Percentiles rank a stretch among this genome's conserved stretches.
Conservation (phyloP, 148 eudicot genomes). For the Nepenthes gracilis region DNA sequence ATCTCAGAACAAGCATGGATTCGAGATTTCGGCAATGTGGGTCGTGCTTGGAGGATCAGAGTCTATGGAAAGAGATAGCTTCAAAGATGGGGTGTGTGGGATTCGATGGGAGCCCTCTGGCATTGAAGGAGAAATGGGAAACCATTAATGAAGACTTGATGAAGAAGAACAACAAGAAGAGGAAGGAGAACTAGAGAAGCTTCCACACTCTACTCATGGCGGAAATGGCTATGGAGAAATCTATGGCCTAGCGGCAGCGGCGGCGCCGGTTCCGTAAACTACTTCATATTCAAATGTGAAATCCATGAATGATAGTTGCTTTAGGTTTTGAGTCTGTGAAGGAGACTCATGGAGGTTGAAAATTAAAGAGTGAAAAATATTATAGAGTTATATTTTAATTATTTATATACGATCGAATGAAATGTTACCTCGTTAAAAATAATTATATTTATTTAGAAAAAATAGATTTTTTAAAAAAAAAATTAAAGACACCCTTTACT, state of each 20-base stretch:
- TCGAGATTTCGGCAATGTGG: conserved; percentile 38
- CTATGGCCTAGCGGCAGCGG: conserved; percentile 9
- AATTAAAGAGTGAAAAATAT: too few species aligned
- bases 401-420: too few species aligned
- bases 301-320: conserved; percentile 36
- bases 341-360: background rate
- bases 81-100: conserved; percentile 60
- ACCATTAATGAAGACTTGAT: conserved; percentile 24
- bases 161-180: conserved; percentile 25
- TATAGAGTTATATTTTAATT: too few species aligned
- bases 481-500: too few species aligned
- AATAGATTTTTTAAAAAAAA: too few species aligned
- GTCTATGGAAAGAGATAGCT: conserved; percentile 53
- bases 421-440: too few species aligned
- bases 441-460: too few species aligned
- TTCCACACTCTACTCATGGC: conserved; percentile 2
- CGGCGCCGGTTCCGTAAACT: background rate
- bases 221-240: conserved; percentile 15
- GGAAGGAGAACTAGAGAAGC: conserved; percentile 32
- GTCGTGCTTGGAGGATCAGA: conserved; percentile 21
- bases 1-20: conserved; percentile 46
- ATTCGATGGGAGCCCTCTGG: conserved; percentile 33
- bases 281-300: conserved; percentile 9
- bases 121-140: conserved; percentile 61
- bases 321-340: conserved; percentile 54